Percentiles rank a stretch among this genome's conserved stretches.
phyloP scores from a whole-genome alignment of 176 grass and related monocot species.

The Bromus sterilis region DNA sequence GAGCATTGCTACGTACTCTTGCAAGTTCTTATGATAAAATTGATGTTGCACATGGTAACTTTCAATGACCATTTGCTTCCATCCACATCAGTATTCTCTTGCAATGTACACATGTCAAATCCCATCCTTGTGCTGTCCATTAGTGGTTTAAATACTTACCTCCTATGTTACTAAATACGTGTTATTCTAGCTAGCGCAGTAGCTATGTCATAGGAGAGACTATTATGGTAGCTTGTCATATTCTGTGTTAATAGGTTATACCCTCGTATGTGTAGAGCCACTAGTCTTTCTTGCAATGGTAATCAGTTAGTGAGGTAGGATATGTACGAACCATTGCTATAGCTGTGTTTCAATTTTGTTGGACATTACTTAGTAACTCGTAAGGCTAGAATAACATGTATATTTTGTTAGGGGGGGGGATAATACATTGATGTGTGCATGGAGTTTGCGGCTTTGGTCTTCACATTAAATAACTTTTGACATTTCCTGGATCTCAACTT shows the following conservation, averaged over 20 bases:
- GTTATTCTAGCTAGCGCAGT: background rate
- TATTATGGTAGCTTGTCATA: background rate
- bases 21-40: conserved; percentile 57
- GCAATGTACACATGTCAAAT: background rate
- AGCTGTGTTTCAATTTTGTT: background rate
- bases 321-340: background rate
- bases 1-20: conserved; percentile 57
- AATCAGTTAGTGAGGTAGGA: background rate
- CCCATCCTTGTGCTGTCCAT: conserved; percentile 1
- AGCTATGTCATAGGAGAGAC: background rate
- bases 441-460: background rate
- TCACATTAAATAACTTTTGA: background rate
- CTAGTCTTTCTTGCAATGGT: background rate
- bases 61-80: conserved; percentile 10
- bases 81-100: background rate
- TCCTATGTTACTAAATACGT: background rate
- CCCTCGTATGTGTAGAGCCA: background rate
- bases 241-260: background rate
- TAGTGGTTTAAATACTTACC: background rate
- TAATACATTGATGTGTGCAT: background rate
- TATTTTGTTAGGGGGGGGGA: background rate
- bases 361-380: background rate
- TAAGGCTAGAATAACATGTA: background rate
- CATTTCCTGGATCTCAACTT: background rate
- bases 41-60: conserved; percentile 55